Percentiles rank a stretch among this genome's conserved stretches.
These are phyloP conservation scores for Phytophthora capsici DNA, from an alignment of 352 stramenopile species.

Conservation along the genomic window DNA sequence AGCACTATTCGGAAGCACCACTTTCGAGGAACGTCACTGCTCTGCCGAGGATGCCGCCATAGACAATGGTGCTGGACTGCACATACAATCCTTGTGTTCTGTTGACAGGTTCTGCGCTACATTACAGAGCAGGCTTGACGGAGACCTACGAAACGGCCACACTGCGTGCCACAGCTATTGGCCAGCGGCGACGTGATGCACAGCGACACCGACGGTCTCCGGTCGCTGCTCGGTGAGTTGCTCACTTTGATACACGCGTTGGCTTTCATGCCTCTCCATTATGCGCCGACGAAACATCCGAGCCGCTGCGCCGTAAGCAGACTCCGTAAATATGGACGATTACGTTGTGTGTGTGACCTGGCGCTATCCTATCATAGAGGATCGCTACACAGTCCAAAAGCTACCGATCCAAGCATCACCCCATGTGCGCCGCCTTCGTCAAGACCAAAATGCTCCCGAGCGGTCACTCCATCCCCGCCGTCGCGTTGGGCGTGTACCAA, in stretches of 20 bases:
- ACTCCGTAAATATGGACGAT: not conserved
- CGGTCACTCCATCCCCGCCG: constrained; percentile 47
- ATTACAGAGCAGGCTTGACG: too few species aligned
- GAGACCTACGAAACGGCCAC: too few species aligned
- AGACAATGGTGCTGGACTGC: too few species aligned
- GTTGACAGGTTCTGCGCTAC: too few species aligned
- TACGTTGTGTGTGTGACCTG: not conserved
- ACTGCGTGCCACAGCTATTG: not conserved
- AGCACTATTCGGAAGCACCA: not conserved
- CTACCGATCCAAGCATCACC: not conserved
- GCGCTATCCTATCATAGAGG: too few species aligned
- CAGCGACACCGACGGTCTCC: not conserved
- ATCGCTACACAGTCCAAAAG: not conserved
- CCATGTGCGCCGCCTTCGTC: constrained; percentile 28
- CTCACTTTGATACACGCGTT: too few species aligned
- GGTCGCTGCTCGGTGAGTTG: too few species aligned
- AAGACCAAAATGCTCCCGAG: constrained; percentile 48
- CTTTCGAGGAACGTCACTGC: not conserved
- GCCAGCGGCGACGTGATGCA: constrained; percentile 7
- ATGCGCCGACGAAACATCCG: too few species aligned
- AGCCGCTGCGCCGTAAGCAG: not conserved
- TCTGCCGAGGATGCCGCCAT: not conserved
- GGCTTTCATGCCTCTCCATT: too few species aligned
- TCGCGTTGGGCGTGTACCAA: constrained; percentile 68
- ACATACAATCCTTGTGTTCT: too few species aligned